A percentile compares a stretch with the other conserved stretches of the same genome.
phyloP scores from a whole-genome alignment of 805 yeast species.

The Blastobotrys peoriensis region DNA sequence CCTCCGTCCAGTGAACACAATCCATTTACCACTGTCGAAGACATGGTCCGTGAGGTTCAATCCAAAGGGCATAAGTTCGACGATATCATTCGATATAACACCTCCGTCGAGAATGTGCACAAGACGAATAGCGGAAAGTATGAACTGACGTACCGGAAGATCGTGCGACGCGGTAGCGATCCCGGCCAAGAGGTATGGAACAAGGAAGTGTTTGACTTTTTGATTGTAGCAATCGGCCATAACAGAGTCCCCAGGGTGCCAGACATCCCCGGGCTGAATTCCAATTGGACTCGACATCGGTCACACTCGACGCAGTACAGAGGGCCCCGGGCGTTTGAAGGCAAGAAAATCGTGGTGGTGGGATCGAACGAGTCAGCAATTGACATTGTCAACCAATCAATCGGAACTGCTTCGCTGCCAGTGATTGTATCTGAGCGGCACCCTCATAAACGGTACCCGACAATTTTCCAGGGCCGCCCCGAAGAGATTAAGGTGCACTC shows the following conservation, averaged over 20 bases:
- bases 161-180: neutral
- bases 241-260: constrained; percentile 8
- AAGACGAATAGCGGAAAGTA: constrained; percentile 2
- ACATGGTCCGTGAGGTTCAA: constrained; percentile 1
- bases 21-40: constrained; percentile 1
- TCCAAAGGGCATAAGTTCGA: neutral
- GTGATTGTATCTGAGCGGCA: constrained; percentile 6
- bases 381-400: constrained; percentile 7
- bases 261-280: constrained; percentile 4
- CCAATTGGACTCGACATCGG: constrained; percentile 3
- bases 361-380: constrained; percentile 10
- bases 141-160: constrained; percentile 2
- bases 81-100: neutral
- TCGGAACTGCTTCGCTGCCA: constrained; percentile 6
- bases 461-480: neutral
- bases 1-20: constrained; percentile 5
- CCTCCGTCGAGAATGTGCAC: constrained; percentile 3
- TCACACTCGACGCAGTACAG: constrained; percentile 2
- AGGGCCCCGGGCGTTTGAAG: constrained; percentile 6
- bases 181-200: constrained; percentile 1
- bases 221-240: constrained; percentile 10
- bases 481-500: neutral
- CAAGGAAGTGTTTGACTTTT: constrained; percentile 3
- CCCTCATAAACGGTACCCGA: constrained; percentile 2
- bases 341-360: constrained; percentile 7